Base-by-base conservation (phyloP, 2,329 filamentous ascomycete species). In the Rhinocladiella mackenziei region DNA sequence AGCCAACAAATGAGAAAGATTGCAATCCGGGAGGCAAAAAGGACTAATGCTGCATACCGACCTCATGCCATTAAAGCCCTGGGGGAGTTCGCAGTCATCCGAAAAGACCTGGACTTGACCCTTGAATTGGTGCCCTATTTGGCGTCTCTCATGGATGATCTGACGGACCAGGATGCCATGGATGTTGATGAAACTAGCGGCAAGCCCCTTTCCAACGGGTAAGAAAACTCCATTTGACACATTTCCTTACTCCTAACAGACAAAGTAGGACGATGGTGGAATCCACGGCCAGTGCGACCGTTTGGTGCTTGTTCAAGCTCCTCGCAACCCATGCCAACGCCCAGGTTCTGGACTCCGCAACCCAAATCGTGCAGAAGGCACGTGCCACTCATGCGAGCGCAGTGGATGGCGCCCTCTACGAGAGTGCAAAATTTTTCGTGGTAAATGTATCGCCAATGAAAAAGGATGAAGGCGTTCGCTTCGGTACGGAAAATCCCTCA, bases 1-100 rank as follows among this genome's bases (percentile, higher is more conserved):
- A 75, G 76, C 8, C 73, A 77, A 6, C 75, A 83, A 56, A 81
- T 89, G 69, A 85, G 83, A 69, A 89, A 80, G 56, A 84, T 95
- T 53, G 78, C 78, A 4, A 64, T 91, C 11, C 78, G 91, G 45
- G 92, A 98, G 73, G 89, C 89, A 6, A 96, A 92, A 70, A 79
- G 92, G 22, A 91, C 89, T 60, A 96, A 96, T 59, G 78, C 81
- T n/a, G 72, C 73, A 5, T 98, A 97, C 65, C 80, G 86, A 10
- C 83, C 84, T 14, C 75, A 86, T 63, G 86, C 86, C 1, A 77
- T 95, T 51, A 70, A 71, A 42, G 81, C 79, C 23, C 70, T 96
- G 4, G 89, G 86, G 59, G 74, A 80, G 42, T 85, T 91, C 57
- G 77, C 80, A n/a, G 75, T 76, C 26, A 77, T 77, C 10, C 75